Percentiles rank a stretch among this genome's conserved stretches.
Conservation (phyloP, 495 filamentous ascomycete species). For the Penicillium desertorum region DNA sequence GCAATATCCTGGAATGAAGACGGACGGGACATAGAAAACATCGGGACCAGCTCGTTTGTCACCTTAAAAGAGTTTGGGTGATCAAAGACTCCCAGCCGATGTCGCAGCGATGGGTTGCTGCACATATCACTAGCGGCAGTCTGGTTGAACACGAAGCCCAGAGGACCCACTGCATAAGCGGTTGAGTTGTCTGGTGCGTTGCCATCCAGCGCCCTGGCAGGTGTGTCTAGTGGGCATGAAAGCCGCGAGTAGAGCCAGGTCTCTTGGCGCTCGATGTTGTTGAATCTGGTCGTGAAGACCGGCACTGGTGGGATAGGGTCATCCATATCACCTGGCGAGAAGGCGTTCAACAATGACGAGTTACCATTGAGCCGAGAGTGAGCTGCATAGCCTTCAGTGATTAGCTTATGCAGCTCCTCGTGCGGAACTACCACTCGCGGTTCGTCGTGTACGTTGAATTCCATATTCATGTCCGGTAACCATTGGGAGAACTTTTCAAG, state of each 20-base stretch:
- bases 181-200: slow-evolving; percentile 13
- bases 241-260: slow-evolving; percentile 19
- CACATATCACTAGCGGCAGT: slow-evolving; percentile 20
- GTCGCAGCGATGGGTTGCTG: slow-evolving; percentile 16
- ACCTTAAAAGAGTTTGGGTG: slow-evolving; percentile 17
- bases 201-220: slow-evolving; percentile 10
- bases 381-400: not conserved
- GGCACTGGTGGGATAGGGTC: slow-evolving; percentile 1
- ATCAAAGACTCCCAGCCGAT: slow-evolving; percentile 19
- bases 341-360: not conserved
- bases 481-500: slow-evolving; percentile 11
- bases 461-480: slow-evolving; percentile 73
- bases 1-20: slow-evolving; percentile 22
- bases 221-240: slow-evolving; percentile 20
- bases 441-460: slow-evolving; percentile 74
- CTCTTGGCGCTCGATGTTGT: slow-evolving; percentile 18
- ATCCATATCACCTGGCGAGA: not conserved
- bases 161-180: slow-evolving; percentile 10
- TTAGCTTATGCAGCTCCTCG: slow-evolving; percentile 32
- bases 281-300: slow-evolving; percentile 8
- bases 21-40: slow-evolving; percentile 21
- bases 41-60: slow-evolving; percentile 15
- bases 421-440: slow-evolving; percentile 63
- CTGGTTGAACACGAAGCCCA: slow-evolving; percentile 23
- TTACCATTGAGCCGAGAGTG: slow-evolving; percentile 10